These are phyloP conservation scores for Thuidium tamariscinum DNA, from an alignment of 225 moss, liverwort and hornwort species.

Conservation along the genomic window DNA sequence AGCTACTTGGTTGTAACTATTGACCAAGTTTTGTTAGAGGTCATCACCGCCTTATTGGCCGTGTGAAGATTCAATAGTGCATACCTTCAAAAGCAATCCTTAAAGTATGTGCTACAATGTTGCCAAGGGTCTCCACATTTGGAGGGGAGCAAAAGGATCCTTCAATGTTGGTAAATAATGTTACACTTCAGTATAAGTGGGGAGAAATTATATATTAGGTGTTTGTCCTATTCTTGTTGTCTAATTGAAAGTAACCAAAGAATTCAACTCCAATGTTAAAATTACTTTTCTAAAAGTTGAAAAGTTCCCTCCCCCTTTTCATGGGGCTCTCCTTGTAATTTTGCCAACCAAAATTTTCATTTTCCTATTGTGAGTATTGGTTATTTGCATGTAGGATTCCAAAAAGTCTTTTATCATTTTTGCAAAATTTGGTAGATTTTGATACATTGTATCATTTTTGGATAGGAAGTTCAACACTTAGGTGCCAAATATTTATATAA, in stretches of 20 bases:
- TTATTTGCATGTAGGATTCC: background rate
- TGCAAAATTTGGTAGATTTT: background rate
- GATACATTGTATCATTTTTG: background rate
- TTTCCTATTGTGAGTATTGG: background rate
- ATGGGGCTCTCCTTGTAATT: background rate
- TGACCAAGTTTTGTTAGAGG: too few relatives aligned
- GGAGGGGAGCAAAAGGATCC: too few relatives aligned
- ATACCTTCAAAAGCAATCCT: too few relatives aligned
- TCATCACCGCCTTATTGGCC: too few relatives aligned
- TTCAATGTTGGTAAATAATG: too few relatives aligned
- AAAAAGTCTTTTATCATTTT: background rate
- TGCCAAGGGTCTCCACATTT: too few relatives aligned
- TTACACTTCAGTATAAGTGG: too few relatives aligned
- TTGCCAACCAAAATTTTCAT: background rate
- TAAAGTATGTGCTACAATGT: too few relatives aligned
- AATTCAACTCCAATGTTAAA: background rate
- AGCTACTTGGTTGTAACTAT: too few relatives aligned
- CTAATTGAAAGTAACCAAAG: background rate
- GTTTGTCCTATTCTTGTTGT: accelerated
- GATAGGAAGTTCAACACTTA: too few relatives aligned
- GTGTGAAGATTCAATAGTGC: too few relatives aligned
- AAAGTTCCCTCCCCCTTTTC: background rate
- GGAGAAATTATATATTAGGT: background rate
- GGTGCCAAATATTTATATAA: too few relatives aligned
- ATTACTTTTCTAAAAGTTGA: accelerated